These are phyloP conservation scores for Exophiala sp. DNA, from an alignment of 2,329 filamentous ascomycete genomes.

Conservation along the genomic window DNA sequence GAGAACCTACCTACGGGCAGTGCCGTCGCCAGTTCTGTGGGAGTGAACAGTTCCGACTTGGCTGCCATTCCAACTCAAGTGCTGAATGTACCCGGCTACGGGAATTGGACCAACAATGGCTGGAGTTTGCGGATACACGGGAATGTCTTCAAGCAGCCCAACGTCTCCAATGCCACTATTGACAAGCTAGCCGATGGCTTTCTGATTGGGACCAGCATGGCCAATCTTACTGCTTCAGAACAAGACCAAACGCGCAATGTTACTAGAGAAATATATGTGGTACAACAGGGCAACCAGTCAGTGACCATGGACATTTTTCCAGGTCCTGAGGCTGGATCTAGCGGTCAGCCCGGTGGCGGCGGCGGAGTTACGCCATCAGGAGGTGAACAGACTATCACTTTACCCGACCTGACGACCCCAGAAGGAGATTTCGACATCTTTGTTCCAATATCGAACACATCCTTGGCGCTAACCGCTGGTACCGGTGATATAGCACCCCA, in stretches of 20 bases:
- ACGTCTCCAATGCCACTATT: conserved; percentile 61
- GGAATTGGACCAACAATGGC: conserved; percentile 73
- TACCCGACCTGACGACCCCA: conserved; percentile 63
- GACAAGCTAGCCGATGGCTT: conserved; percentile 68
- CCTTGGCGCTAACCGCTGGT: conserved; percentile 56
- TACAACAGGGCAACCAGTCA: conserved; percentile 64
- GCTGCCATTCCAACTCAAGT: conserved; percentile 65
- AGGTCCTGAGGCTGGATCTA: conserved; percentile 54
- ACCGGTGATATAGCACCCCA: conserved; percentile 65
- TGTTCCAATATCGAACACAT: conserved; percentile 58
- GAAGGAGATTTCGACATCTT: conserved; percentile 74
- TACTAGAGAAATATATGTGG: conserved; percentile 69
- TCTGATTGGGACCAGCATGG: conserved; percentile 62
- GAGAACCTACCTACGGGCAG: conserved; percentile 62
- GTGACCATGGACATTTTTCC: conserved; percentile 63
- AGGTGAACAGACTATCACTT: conserved; percentile 59
- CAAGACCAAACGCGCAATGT: conserved; percentile 69
- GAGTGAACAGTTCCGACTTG: conserved; percentile 57
- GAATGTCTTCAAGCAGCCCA: conserved; percentile 76
- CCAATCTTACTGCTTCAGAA: conserved; percentile 56
- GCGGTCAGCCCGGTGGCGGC: conserved; percentile 47
- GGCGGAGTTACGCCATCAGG: conserved; percentile 53
- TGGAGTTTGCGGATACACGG: conserved; percentile 76
- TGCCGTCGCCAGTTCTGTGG: conserved; percentile 59
- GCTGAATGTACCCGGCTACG: conserved; percentile 67